These are phyloP conservation scores for Xerocomus brunneocitrinus DNA, from an alignment of 768 basidiomycete genomes.

Conservation along the genomic window DNA sequence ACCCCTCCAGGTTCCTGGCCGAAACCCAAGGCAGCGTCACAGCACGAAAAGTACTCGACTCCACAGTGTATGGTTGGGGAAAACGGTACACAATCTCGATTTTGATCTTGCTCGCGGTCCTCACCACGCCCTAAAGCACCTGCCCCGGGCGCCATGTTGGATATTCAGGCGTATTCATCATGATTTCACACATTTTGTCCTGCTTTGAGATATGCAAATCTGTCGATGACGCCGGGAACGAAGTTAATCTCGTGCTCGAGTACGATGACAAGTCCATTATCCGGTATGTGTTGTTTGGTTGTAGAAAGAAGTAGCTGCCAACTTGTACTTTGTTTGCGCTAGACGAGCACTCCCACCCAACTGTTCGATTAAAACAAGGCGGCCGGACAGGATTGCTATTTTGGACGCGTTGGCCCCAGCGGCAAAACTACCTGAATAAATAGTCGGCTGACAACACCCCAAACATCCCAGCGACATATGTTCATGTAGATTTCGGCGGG, in stretches of 20 bases:
- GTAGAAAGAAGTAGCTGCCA: not conserved
- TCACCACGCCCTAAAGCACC: not conserved
- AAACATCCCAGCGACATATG: too few species aligned
- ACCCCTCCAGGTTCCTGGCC: not conserved
- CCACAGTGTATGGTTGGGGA: not conserved
- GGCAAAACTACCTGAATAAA: too few species aligned
- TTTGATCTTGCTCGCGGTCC: not conserved
- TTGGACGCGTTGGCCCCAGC: not conserved
- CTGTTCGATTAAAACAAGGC: not conserved
- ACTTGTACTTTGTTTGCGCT: not conserved
- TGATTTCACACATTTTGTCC: not conserved
- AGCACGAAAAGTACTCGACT: not conserved
- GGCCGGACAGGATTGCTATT: not conserved
- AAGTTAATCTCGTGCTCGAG: not conserved
- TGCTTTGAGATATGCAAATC: constrained; percentile 1
- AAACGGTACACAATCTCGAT: not conserved
- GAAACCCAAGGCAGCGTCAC: not conserved
- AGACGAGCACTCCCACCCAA: not conserved
- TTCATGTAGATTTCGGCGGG: too few species aligned
- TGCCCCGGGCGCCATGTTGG: not conserved
- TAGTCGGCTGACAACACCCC: too few species aligned
- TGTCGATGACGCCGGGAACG: not conserved
- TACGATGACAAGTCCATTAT: not conserved
- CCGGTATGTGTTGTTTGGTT: not conserved
- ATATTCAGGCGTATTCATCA: not conserved